Conservation (phyloP, 2,329 filamentous ascomycete genomes). For the Neobulgaria alba region DNA sequence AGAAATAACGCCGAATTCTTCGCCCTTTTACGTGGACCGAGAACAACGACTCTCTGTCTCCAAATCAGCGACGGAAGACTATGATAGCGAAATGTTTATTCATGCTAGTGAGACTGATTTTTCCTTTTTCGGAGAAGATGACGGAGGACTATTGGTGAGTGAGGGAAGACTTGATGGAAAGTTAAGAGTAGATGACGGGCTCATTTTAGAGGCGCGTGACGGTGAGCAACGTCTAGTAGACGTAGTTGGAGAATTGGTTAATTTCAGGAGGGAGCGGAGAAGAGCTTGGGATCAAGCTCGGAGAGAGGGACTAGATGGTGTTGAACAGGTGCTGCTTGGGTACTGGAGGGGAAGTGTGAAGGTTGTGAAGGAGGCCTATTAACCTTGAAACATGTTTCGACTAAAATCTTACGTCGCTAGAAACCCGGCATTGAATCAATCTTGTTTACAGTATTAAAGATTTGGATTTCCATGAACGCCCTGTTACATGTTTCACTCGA, state of each 20-base stretch:
- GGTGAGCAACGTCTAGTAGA: constrained; percentile 6
- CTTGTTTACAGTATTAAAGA: too few species aligned
- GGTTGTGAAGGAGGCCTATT: constrained; percentile 11
- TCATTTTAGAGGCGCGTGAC: constrained; percentile 4
- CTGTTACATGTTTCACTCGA: too few species aligned
- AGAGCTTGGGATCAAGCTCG: constrained; percentile 4
- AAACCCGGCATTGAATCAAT: too few species aligned
- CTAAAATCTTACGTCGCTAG: too few species aligned
- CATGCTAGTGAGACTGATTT: constrained; percentile 12
- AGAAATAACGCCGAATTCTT: constrained; percentile 7
- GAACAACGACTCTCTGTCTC: constrained; percentile 6
- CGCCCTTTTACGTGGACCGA: constrained; percentile 1
- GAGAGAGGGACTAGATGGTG: neutral
- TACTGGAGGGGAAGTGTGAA: constrained; percentile 18
- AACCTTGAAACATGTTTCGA: too few species aligned
- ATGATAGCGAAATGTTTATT: constrained; percentile 16
- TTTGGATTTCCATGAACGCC: too few species aligned
- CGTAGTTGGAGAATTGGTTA: constrained; percentile 11
- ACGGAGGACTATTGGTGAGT: constrained; percentile 12
- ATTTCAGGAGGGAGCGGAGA: constrained; percentile 12
- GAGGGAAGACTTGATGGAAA: constrained; percentile 12
- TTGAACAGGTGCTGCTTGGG: constrained; percentile 11
- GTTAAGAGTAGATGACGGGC: constrained; percentile 1
- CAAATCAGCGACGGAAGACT: constrained; percentile 18
- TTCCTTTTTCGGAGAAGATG: constrained; percentile 18